Conservation (phyloP, 2,329 filamentous ascomycete species). For the Aspergillus ochraceus region DNA sequence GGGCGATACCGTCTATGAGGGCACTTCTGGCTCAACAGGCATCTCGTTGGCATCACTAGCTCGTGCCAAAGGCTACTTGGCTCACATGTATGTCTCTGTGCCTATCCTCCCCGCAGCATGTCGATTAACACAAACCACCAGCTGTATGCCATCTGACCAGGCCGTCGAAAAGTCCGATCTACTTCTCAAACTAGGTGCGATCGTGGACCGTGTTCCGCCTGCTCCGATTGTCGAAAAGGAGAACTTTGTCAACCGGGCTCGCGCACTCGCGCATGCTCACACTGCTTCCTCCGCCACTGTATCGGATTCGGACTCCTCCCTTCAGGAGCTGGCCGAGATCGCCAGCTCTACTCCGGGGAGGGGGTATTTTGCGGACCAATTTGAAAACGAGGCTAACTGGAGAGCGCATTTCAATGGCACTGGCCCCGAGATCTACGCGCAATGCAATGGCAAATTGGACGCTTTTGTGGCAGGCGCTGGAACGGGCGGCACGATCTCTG, state of each 20-base stretch:
- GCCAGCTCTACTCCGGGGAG: constrained; percentile 57
- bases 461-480: constrained; percentile 93
- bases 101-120: not conserved
- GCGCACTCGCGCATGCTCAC: constrained; percentile 73
- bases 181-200: constrained; percentile 82
- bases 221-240: constrained; percentile 90
- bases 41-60: constrained; percentile 91
- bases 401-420: constrained; percentile 78
- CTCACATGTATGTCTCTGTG: constrained; percentile 65
- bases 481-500: constrained; percentile 89
- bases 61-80: constrained; percentile 82
- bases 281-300: constrained; percentile 43
- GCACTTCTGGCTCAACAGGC: constrained; percentile 92
- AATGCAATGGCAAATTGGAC: constrained; percentile 72
- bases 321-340: constrained; percentile 21
- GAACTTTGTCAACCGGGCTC: constrained; percentile 93
- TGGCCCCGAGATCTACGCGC: constrained; percentile 82
- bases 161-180: constrained; percentile 85
- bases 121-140: constrained; percentile 21
- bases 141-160: constrained; percentile 94
- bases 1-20: constrained; percentile 95
- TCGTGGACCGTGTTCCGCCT: constrained; percentile 86
- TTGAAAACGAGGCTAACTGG: constrained; percentile 89
- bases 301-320: constrained; percentile 10
- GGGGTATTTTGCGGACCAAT: constrained; percentile 95